Evolutionary conservation across 2,329 filamentous ascomycete species (phyloP).

Genomic region (Dactylonectria estremocensis): DNA sequence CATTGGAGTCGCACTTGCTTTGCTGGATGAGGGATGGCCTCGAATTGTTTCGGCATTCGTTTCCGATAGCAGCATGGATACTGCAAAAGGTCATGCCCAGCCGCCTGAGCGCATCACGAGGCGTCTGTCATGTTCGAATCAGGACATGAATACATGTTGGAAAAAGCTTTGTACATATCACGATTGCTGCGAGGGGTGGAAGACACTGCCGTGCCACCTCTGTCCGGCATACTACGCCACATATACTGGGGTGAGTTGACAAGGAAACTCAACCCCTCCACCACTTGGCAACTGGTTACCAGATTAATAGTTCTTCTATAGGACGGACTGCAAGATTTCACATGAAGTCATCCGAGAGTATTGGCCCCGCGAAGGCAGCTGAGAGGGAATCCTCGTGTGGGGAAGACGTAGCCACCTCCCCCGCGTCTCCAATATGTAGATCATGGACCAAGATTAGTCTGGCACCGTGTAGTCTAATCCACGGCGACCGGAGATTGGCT

Average conservation of each 20-base stretch:
- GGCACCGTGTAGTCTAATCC: neutral
- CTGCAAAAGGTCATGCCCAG: conserved; percentile 1
- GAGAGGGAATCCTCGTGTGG: conserved; percentile 5
- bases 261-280: neutral
- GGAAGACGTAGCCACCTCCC: conserved; percentile 17
- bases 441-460: conserved; percentile 10
- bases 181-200: neutral
- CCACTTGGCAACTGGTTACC: neutral
- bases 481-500: neutral
- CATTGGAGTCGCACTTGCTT: neutral
- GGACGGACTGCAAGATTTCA: neutral
- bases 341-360: neutral
- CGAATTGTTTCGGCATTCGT: neutral
- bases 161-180: neutral
- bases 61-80: neutral
- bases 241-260: neutral
- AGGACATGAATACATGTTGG: conserved; percentile 16
- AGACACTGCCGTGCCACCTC: neutral
- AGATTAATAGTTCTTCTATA: neutral
- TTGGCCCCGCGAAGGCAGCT: neutral
- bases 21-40: conserved; percentile 8
- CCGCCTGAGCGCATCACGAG: conserved; percentile 15
- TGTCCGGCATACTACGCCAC: neutral
- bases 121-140: neutral
- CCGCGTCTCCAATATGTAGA: conserved; percentile 18